Conservation (phyloP, 768 basidiomycete species). For the Mycena maculata region DNA sequence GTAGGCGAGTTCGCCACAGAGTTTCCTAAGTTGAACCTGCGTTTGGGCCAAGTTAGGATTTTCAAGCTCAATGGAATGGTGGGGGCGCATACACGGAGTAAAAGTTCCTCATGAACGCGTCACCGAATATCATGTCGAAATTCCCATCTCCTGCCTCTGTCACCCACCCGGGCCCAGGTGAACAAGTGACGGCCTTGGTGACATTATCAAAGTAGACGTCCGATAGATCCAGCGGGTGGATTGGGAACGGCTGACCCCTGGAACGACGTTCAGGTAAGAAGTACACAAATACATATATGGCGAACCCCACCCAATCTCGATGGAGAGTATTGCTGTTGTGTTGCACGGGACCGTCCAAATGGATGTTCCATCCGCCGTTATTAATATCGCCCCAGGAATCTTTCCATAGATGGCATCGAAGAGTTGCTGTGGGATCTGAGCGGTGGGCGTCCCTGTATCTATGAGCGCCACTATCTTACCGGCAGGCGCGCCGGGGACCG, state of each 20-base stretch:
- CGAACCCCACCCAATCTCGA: conserved; percentile 11
- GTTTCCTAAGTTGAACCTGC: conserved; percentile 8
- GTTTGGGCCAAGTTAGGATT: too few relatives aligned
- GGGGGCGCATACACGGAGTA: too few relatives aligned
- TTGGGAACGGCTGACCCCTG: not conserved
- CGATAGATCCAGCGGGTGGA: conserved; percentile 3
- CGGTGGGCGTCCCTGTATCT: conserved; percentile 15
- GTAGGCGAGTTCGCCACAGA: not conserved
- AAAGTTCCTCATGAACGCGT: conserved; percentile 12
- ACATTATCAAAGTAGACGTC: not conserved
- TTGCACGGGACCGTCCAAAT: conserved; percentile 5
- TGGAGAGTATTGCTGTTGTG: not conserved
- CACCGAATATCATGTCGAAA: not conserved
- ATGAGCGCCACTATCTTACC: conserved; percentile 8
- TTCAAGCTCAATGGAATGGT: too few relatives aligned
- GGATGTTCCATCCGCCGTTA: not conserved
- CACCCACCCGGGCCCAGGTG: not conserved
- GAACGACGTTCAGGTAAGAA: not conserved
- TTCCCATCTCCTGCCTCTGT: not conserved
- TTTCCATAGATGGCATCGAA: not conserved
- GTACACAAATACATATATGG: too few relatives aligned
- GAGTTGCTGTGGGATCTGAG: not conserved
- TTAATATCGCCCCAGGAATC: not conserved
- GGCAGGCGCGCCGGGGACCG: not conserved
- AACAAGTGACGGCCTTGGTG: not conserved